Base-by-base conservation (phyloP, 2,329 filamentous ascomycete genomes). In the Pseudogymnoascus verrucosus region DNA sequence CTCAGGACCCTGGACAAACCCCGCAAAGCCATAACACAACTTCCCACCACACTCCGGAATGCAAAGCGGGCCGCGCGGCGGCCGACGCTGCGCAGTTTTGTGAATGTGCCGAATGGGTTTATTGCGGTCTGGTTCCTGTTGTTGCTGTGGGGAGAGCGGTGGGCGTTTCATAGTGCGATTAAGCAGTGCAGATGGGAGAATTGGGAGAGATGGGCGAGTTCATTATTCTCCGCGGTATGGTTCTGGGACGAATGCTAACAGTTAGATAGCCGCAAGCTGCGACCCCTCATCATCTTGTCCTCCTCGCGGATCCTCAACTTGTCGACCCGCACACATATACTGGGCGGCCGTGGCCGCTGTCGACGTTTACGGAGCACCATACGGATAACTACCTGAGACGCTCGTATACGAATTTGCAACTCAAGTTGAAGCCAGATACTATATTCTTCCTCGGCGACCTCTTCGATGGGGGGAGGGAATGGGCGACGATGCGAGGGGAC, bases 401-500 rank as follows among this genome's bases (percentile, higher is more conserved):
- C 44, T 87, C 89, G 7, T 98, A 96, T 74, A 83, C 80, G n/a
- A 83, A 88, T 62, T 82, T 98, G 64, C 91, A 96, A 71, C 78
- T 82, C 16, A 78, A 84, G 16, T 80, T 98, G 12, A 84, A 84
- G n/a, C 95, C 95, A 0, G 91, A 97, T 73, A 93, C 90, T 14
- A 80, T 96, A 0, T 85, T 97, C 72, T 98, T 99, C 72, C 79
- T 99, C 0, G 95, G 95, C 6, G 95, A 99, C 73, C 79, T 99
- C 0, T 97, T 99, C 71, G 95, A 99, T 72, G 95, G 95, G 3
- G 95, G 95, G 7, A 84, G 95, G 68, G 95, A 99, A 78, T 99
- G 95, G 95, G 89, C 88, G 68, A 93, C 93, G 11, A 78, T 76
- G 2, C 80, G 80, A 23, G 88, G 84, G 47, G 75, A 80, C 54